These are phyloP conservation scores for Colletotrichum cuscutae DNA, from an alignment of 2,329 filamentous ascomycete genomes.

Conservation along the genomic window DNA sequence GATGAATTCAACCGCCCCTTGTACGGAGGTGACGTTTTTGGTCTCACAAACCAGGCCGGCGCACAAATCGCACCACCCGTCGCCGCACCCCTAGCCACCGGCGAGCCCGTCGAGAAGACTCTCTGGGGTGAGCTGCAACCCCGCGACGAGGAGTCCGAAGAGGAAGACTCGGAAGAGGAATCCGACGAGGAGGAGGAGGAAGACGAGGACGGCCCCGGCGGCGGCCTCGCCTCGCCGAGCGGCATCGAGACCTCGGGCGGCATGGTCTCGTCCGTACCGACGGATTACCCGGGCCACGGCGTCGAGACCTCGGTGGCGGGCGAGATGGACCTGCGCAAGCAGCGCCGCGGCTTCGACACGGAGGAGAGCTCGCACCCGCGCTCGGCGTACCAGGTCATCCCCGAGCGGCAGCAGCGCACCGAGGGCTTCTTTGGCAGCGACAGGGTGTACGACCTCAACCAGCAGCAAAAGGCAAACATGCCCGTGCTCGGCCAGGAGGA, in stretches of 20 bases:
- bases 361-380: slow-evolving; percentile 81
- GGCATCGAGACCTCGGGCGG: slow-evolving; percentile 86
- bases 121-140: slow-evolving; percentile 94
- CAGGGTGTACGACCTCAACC: slow-evolving; percentile 87
- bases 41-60: slow-evolving; percentile 67
- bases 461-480: slow-evolving; percentile 59
- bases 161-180: slow-evolving; percentile 79
- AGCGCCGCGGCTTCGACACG: slow-evolving; percentile 85
- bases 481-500: slow-evolving; percentile 86
- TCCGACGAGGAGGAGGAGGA: slow-evolving; percentile 75
- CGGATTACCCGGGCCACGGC: slow-evolving; percentile 78
- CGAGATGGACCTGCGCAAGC: slow-evolving; percentile 92
- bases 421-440: slow-evolving; percentile 98
- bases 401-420: slow-evolving; percentile 85
- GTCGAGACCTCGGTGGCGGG: slow-evolving; percentile 80
- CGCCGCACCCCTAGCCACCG: slow-evolving; percentile 53
- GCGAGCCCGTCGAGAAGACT: slow-evolving; percentile 85
- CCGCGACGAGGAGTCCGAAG: slow-evolving; percentile 78
- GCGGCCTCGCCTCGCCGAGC: slow-evolving; percentile 78
- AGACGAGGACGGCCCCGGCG: slow-evolving; percentile 70
- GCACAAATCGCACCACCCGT: slow-evolving; percentile 46
- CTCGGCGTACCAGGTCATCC: slow-evolving; percentile 88
- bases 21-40: slow-evolving; percentile 95
- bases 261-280: slow-evolving; percentile 81
- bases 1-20: slow-evolving; percentile 93